Percentiles rank a stretch among this genome's conserved stretches.
These are phyloP conservation scores for Noccaea bulbosa DNA, from an alignment of 345 rosid genomes.

Conservation along the genomic window DNA sequence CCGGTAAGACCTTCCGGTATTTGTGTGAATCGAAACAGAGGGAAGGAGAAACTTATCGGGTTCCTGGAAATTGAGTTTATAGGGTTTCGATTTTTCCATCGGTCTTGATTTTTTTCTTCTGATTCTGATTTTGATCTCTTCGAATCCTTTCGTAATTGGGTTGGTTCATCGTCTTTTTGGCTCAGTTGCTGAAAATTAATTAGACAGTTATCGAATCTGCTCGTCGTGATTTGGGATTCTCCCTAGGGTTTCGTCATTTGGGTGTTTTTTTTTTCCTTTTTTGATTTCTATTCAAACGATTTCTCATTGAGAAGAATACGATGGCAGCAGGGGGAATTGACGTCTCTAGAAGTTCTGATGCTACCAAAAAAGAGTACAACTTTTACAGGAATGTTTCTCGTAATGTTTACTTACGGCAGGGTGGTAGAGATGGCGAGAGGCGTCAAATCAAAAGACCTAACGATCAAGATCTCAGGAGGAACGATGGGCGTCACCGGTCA, in stretches of 20 bases:
- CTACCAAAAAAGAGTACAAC: constrained; percentile 43
- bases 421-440: constrained; percentile 34
- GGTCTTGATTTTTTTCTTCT: not conserved
- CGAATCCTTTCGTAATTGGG: not conserved
- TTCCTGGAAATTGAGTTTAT: constrained; percentile 42
- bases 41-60: constrained; percentile 30
- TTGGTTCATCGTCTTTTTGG: constrained; percentile 28
- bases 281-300: constrained; percentile 47
- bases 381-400: constrained; percentile 42
- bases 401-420: constrained; percentile 25
- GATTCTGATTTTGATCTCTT: constrained; percentile 16
- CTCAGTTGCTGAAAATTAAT: constrained; percentile 29
- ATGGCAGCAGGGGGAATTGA: constrained; percentile 79
- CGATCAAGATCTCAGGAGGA: constrained; percentile 21
- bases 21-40: constrained; percentile 52
- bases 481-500: constrained; percentile 23
- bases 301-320: constrained; percentile 60
- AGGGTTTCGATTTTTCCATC: constrained; percentile 46
- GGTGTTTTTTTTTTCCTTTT: not conserved
- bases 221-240: constrained; percentile 34
- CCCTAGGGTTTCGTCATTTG: constrained; percentile 26
- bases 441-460: constrained; percentile 23
- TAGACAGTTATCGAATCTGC: constrained; percentile 25
- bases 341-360: constrained; percentile 56
- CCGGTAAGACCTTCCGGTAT: constrained; percentile 62